Percentiles rank a stretch among this genome's conserved stretches.
Evolutionary conservation across 2,329 filamentous ascomycete genomes (phyloP).

Genomic region (Xylaria multiplex): DNA sequence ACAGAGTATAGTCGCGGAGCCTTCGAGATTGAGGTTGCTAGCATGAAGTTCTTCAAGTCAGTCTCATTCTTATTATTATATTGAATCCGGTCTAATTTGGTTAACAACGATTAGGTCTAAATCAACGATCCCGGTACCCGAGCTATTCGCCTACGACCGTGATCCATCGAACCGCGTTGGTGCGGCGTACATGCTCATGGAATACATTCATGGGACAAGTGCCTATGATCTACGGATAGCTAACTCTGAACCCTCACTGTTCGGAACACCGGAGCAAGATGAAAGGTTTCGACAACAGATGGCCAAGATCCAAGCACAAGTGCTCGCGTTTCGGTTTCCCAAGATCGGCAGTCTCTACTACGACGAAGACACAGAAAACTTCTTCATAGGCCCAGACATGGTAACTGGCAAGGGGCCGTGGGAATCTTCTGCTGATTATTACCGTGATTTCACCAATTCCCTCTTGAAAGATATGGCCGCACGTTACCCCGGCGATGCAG

Average conservation of each 20-base stretch:
- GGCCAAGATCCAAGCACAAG: conserved; percentile 21
- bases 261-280: conserved; percentile 28
- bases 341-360: conserved; percentile 24
- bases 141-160: conserved; percentile 8
- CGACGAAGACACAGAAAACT: conserved; percentile 1
- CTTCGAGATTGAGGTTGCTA: conserved; percentile 27
- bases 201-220: conserved; percentile 23
- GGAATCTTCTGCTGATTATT: conserved; percentile 22
- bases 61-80: background rate
- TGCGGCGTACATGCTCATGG: conserved; percentile 26
- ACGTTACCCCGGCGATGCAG: background rate
- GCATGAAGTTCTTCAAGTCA: conserved; percentile 29
- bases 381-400: conserved; percentile 26
- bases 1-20: background rate
- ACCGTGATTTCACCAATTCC: conserved; percentile 10
- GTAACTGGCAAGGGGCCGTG: conserved; percentile 20
- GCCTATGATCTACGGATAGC: background rate
- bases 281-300: conserved; percentile 19
- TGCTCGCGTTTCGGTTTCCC: conserved; percentile 16
- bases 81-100: background rate
- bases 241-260: background rate
- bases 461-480: conserved; percentile 1
- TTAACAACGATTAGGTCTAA: conserved; percentile 8
- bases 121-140: conserved; percentile 24
- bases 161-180: conserved; percentile 22